Base-by-base conservation (phyloP, 768 basidiomycete species). In the Mycena kentingensis region DNA sequence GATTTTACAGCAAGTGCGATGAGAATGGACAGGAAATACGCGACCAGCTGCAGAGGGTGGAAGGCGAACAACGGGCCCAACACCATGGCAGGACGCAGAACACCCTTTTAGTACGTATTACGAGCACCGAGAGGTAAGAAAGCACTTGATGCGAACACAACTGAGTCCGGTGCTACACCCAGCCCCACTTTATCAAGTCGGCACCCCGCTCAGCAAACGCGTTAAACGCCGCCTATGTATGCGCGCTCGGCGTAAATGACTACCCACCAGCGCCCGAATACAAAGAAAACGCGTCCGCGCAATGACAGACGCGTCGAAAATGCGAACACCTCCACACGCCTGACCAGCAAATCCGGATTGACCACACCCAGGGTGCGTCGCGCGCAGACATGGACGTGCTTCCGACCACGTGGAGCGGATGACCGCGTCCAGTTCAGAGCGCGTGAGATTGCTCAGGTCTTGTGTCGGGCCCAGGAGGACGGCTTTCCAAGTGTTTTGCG, bases 291-390 rank as follows among this genome's bases (percentile, higher is more conserved):
- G 32, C 32, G n/a, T 34, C 7, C 51, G 28, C 38, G 37, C 46
- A 24, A 63, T 15, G 7, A 62, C 45, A 3, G 60, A 62, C 11
- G 59, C 55, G 35, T 62, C 60, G 18, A 62, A 43, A 25, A 62
- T 32, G 3, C 61, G 29, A 12, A 62, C 29, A 5, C 60, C 60
- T 11, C 16, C 2, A 49, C 43, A 2, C 55, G 43, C 26, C 61
- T 60, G 2, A 62, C 60, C 27, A 38, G 36, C 11, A 62, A 38
- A 29, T 60, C 55, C 6, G 60, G 55, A 42, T 60, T 22, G 10
- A 62, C 60, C 4, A 62, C 61, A 1, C 60, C 61, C 48, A 27
- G 11, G n/a, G 7, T 5, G 49, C 50, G 16, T 48, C 55, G 8
- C 18, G 29, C 3, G 55, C 38, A 10, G 51, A 35, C 55, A 57